Evolutionary conservation across 108 stramenopile genomes (phyloP), one percentile per base, ranked within the genome.

Genomic region (Conticribra weissflogii): DNA sequence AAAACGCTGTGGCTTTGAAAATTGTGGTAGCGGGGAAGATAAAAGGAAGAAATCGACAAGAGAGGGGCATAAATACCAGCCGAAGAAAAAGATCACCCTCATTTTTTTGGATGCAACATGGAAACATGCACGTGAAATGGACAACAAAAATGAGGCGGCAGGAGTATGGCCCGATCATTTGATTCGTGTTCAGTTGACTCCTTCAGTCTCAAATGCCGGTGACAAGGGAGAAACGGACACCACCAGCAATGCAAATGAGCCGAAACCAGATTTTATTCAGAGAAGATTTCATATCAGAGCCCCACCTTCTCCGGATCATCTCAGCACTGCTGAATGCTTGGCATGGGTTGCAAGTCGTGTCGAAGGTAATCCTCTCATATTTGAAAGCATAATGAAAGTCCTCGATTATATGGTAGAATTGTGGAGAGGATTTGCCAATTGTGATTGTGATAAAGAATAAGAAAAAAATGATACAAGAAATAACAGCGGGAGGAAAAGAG

Each of bases 71-170:
- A 69, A 25, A 19, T 19, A 33, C 1, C n/a, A 17, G 31, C 33
- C 53, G 25, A 54, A 0, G 9, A 63, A 76, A 44, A 88, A 81
- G 33, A 74, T 90, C 1, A 64, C 72, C 0, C 24, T 93, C 1
- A 19, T 93, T 17, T 79, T 86, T 16, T 62, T 93, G 34, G 92
- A 93, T 81, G 92, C 87, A 2, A 89, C 89, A 28, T 93, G 92
- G 92, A 86, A 88, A 48, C 86, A 84, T 63, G 88, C 92, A 14
- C 63, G 61, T 22, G 92, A 93, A 79, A 93, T 93, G 92, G 78
- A 90, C 25, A 59, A 66, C 12, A 88, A 87, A 60, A 68, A 54
- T 8, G 53, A 49, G 12, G 45, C 63, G 28, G 71, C 54, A 8
- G 63, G 51, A 23, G 57, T 73, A 31, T 89, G 87, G 63, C 88